Percentiles rank a stretch among this genome's conserved stretches.
phyloP scores from a whole-genome alignment of 768 basidiomycete species.

The Leccinum boreale region DNA sequence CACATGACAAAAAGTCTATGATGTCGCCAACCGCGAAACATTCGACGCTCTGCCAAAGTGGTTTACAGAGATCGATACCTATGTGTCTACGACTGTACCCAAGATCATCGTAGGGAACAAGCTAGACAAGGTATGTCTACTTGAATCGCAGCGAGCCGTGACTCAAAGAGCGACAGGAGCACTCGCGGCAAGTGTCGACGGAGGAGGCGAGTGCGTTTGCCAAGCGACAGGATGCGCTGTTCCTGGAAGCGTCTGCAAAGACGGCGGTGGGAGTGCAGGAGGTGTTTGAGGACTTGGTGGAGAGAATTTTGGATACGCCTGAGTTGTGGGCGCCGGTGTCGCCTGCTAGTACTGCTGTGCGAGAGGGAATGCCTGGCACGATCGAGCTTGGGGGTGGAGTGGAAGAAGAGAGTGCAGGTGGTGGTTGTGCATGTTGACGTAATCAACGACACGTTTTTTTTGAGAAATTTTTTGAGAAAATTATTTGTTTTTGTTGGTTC shows the following conservation, averaged over 20 bases:
- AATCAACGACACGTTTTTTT: constrained; percentile 16
- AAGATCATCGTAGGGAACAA: constrained; percentile 97
- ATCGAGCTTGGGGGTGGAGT: constrained; percentile 31
- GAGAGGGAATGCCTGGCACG: constrained; percentile 41
- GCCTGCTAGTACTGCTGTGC: constrained; percentile 8
- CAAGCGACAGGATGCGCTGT: constrained; percentile 73
- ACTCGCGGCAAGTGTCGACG: constrained; percentile 81
- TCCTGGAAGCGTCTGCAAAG: constrained; percentile 93
- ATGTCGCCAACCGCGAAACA: constrained; percentile 87
- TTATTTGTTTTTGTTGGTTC: neutral
- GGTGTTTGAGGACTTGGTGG: constrained; percentile 74
- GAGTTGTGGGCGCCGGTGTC: constrained; percentile 63
- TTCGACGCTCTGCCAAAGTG: constrained; percentile 94
- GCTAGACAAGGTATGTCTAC: constrained; percentile 73
- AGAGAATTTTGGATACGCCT: constrained; percentile 78
- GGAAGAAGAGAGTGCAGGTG: constrained; percentile 10
- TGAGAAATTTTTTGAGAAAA: constrained; percentile 6
- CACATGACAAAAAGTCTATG: constrained; percentile 65
- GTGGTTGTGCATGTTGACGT: constrained; percentile 36
- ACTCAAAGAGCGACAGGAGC: constrained; percentile 54
- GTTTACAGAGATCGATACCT: constrained; percentile 92
- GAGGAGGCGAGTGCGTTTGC: constrained; percentile 82
- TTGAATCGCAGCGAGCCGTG: no score
- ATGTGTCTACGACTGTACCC: constrained; percentile 79
- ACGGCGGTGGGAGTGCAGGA: constrained; percentile 80